phyloP scores from a whole-genome alignment of 2,329 filamentous ascomycete species.

The Xylaria sp. region DNA sequence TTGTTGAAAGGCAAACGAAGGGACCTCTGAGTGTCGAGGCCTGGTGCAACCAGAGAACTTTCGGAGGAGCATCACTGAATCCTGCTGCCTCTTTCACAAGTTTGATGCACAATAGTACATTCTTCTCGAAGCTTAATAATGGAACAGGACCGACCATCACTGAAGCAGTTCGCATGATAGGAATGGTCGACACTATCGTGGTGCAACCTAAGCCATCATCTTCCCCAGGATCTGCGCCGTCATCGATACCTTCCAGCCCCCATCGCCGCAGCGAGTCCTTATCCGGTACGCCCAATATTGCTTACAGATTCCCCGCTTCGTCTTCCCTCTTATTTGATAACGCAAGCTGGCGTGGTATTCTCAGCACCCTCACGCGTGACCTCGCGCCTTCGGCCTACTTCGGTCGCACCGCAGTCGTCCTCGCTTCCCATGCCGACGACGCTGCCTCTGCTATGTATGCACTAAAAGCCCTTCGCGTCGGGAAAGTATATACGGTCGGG shows the following conservation, averaged over 20 bases:
- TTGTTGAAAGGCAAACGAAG: constrained; percentile 75
- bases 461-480: constrained; percentile 77
- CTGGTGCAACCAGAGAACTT: constrained; percentile 76
- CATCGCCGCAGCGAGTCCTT: constrained; percentile 50
- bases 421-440: constrained; percentile 78
- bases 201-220: constrained; percentile 63
- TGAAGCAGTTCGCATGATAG: constrained; percentile 80
- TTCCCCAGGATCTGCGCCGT: constrained; percentile 56
- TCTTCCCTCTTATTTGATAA: constrained; percentile 79
- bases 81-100: constrained; percentile 72
- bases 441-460: constrained; percentile 84
- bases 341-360: constrained; percentile 85
- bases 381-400: constrained; percentile 85
- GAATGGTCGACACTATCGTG: constrained; percentile 83
- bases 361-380: constrained; percentile 82
- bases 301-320: constrained; percentile 56
- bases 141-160: constrained; percentile 69
- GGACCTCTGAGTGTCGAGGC: constrained; percentile 74
- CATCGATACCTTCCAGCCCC: constrained; percentile 62
- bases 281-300: constrained; percentile 24
- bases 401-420: constrained; percentile 77
- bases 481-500: constrained; percentile 84
- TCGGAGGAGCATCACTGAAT: constrained; percentile 84
- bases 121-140: constrained; percentile 62
- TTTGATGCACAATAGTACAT: constrained; percentile 66